Base-by-base conservation (phyloP, 331 rosid species). In the Dryas integrifolia region DNA sequence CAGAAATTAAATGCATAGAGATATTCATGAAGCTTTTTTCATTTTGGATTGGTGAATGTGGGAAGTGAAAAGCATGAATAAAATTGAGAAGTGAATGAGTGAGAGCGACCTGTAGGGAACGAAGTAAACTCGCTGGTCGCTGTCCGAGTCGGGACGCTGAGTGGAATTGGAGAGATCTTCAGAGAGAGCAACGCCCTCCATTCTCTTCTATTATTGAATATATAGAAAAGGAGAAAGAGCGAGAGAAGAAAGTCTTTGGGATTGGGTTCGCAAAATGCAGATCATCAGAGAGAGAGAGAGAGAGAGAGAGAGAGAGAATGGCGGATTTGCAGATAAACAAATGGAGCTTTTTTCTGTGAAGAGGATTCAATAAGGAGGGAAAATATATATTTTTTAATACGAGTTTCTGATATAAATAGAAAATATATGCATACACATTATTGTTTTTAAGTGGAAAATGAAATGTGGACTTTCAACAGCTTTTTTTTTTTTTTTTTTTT, bases 51-150 rank as follows among this genome's bases (percentile, higher is more conserved):
- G 67, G 67, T 53, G 73, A 45, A 63, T 72, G 79, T 67, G 11
- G 9, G n/a, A 47, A 44, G 58, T 41, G 58, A 39, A 58, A 63
- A 41, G 44, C 65, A 66, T 40, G 43, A 13, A 73, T 8, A 51
- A 76, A 78, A 78, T 77, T 76, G 67, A 75, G 81, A 73, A 38
- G 40, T 39, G 45, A 46, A 40, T 1, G 8, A 41, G 67, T 13
- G 52, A 75, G 57, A 94, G 97, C 98, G 60, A 94, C 98, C 98
- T 91, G 80, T 86, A 86, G 51, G 98, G 98, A 64, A 94, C 95
- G 82, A 89, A 88, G 90, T 91, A 94, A 85, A 91, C 86, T 83
- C 88, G 88, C 68, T 89, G 96, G 77, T 85, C 85, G 74, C 79
- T 81, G 62, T 83, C 78, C 5, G 87, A 82, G 79, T 85, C 79